Evolutionary conservation across 768 basidiomycete species (phyloP).

Genomic region (Gloeophyllum trabeum): DNA sequence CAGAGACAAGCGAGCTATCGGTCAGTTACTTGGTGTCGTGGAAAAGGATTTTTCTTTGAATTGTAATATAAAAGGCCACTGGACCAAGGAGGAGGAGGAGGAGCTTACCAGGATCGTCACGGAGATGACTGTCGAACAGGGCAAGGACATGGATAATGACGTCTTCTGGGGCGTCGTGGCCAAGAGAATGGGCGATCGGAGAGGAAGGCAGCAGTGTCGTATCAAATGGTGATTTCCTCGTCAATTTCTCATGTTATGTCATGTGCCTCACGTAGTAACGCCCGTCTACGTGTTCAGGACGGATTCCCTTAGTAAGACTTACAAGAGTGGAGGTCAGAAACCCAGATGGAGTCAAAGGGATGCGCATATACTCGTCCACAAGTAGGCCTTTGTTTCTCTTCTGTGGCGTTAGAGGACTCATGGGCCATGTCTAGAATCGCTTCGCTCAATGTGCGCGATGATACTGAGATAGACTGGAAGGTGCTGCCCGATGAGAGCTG

Average conservation of each 20-base stretch:
- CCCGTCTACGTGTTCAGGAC: conserved; percentile 52
- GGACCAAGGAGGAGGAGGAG: conserved; percentile 76
- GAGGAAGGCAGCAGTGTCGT: conserved; percentile 76
- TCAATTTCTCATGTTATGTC: not conserved
- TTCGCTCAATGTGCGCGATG: conserved; percentile 62
- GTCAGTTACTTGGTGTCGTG: conserved; percentile 19
- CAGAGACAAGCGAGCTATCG: conserved; percentile 48
- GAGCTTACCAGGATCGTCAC: conserved; percentile 64
- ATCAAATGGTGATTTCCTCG: conserved; percentile 83
- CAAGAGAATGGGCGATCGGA: conserved; percentile 62
- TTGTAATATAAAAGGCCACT: conserved; percentile 31
- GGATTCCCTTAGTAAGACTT: conserved; percentile 58
- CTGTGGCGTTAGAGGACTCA: conserved; percentile 5
- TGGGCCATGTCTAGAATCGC: conserved; percentile 40
- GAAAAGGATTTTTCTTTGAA: not conserved
- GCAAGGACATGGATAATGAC: conserved; percentile 66
- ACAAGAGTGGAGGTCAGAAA: conserved; percentile 62
- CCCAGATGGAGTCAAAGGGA: conserved; percentile 70
- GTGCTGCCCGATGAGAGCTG: conserved; percentile 59
- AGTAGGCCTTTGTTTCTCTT: conserved; percentile 28
- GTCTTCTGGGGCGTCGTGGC: conserved; percentile 78
- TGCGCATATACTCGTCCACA: conserved; percentile 72
- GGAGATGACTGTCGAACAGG: conserved; percentile 61
- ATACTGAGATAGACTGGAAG: conserved; percentile 84
- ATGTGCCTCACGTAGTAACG: conserved; percentile 1